Percentiles rank a stretch among this genome's conserved stretches.
phyloP scores from a whole-genome alignment of 495 filamentous ascomycete species.

The Lepidopterella palustris region DNA sequence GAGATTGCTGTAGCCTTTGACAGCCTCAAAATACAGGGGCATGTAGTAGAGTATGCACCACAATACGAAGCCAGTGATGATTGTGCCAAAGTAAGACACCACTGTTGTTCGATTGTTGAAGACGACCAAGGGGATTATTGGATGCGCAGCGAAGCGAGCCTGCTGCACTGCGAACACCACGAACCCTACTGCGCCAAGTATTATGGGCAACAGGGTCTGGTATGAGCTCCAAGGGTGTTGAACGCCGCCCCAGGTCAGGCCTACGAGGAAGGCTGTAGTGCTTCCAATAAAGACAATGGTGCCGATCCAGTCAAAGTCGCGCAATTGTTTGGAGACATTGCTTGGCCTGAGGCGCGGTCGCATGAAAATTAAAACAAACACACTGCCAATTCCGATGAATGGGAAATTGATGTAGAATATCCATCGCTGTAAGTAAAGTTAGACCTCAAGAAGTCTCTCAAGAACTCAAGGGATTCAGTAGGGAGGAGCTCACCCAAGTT shows the following conservation, averaged over 20 bases:
- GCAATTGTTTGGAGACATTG: conserved; percentile 21
- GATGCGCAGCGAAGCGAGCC: conserved; percentile 37
- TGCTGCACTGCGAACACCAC: conserved; percentile 47
- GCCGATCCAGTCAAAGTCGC: conserved; percentile 55
- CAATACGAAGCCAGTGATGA: conserved; percentile 23
- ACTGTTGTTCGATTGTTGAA: conserved; percentile 16
- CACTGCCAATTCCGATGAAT: conserved; percentile 32
- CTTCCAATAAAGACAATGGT: conserved; percentile 48
- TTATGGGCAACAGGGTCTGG: conserved; percentile 53
- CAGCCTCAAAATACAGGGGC: conserved; percentile 19
- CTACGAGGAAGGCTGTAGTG: conserved; percentile 45
- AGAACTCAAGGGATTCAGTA: no score
- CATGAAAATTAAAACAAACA: conserved; percentile 28
- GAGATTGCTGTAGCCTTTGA: conserved; percentile 5
- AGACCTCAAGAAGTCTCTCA: no score
- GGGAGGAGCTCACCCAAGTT: no score
- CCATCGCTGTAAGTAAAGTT: no score
- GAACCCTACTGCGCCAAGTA: conserved; percentile 45
- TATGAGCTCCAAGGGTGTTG: conserved; percentile 49
- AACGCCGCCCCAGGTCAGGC: conserved; percentile 50
- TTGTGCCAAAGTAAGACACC: conserved; percentile 19
- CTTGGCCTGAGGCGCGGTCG: neutral
- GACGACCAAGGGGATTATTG: conserved; percentile 41
- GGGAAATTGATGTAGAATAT: conserved; percentile 42
- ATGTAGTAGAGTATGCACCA: conserved; percentile 36